These are phyloP conservation scores for Claviceps capensis DNA, from an alignment of 2,329 filamentous ascomycete genomes.

Conservation along the genomic window DNA sequence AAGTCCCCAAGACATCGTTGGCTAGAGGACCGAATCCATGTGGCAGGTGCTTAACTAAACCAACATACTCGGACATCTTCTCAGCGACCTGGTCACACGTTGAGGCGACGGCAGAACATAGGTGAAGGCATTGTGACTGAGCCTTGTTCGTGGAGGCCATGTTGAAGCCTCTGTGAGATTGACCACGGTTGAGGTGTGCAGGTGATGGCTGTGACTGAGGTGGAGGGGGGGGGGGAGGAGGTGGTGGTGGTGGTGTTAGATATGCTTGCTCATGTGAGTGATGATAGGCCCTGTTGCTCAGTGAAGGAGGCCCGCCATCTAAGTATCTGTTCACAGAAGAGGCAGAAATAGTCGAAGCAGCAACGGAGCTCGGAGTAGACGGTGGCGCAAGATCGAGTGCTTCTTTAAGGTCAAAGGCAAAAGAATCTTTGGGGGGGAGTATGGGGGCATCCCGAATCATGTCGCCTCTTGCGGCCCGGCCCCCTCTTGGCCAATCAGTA, in stretches of 20 bases:
- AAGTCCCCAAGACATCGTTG: slow-evolving; percentile 53
- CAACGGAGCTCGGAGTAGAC: slow-evolving; percentile 3
- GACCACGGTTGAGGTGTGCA: neutral
- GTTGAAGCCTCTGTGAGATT: slow-evolving; percentile 3
- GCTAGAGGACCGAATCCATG: slow-evolving; percentile 46
- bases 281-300: neutral
- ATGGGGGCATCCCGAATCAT: neutral
- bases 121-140: slow-evolving; percentile 20
- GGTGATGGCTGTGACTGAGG: neutral
- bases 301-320: slow-evolving; percentile 2
- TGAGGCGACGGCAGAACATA: slow-evolving; percentile 44
- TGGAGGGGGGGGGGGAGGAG: neutral
- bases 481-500: slow-evolving; percentile 1
- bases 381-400: slow-evolving; percentile 5
- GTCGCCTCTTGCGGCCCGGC: neutral
- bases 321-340: slow-evolving; percentile 1
- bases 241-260: neutral
- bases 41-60: slow-evolving; percentile 38
- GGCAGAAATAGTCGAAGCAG: slow-evolving; percentile 3
- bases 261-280: neutral
- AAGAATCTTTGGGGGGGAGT: slow-evolving; percentile 2
- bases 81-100: slow-evolving; percentile 51
- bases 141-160: slow-evolving; percentile 13
- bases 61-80: slow-evolving; percentile 50
- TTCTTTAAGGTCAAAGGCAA: slow-evolving; percentile 6